Evolutionary conservation across 2,329 filamentous ascomycete genomes (phyloP), one percentile per base, ranked within the genome.

Genomic region (Exserohilum turcica): DNA sequence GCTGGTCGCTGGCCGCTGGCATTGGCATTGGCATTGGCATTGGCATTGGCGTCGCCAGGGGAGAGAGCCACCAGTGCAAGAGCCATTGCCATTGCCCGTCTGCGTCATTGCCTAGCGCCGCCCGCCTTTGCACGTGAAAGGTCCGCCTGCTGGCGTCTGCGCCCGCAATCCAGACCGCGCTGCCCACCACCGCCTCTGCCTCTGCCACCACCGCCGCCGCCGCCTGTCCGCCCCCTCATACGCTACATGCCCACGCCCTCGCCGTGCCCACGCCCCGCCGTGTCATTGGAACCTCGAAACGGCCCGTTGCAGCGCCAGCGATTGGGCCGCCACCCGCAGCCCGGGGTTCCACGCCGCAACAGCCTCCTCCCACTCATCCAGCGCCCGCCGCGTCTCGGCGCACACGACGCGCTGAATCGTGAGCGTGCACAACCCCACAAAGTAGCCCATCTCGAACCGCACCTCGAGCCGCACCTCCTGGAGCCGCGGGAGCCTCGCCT

Each of bases 81-180:
- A n/a, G n/a, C n/a, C n/a, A n/a, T n/a, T n/a, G n/a, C n/a, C n/a
- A 49, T 48, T 52, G 38, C 42, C 50, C 57, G 52, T 58, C 57
- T 55, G 55, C 57, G 52, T 58, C 57, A 58, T 58, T 21, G 48
- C 43, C 36, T 51, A 27, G 54, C 50, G 42, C 55, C 55, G 52
- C 43, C 46, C 33, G 35, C 35, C 49, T 21, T 54, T 31, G 47
- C 56, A 59, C 56, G 56, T 59, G 53, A 59, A 59, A 39, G 31
- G 27, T 27, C 39, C 35, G 32, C 33, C 16, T n/a, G 8, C 24
- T 33, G 36, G 44, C 35, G 21, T 29, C 24, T 32, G 44, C 44
- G 44, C 28, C 44, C 2, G 2, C 29, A n/a, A 13, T 16, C 24
- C 4, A 29, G 15, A 4, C 27, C 5, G 21, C n/a, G n/a, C n/a